These are phyloP conservation scores for Neoscytalidium dimidiatum DNA, from an alignment of 2,329 filamentous ascomycete species.

Conservation along the genomic window DNA sequence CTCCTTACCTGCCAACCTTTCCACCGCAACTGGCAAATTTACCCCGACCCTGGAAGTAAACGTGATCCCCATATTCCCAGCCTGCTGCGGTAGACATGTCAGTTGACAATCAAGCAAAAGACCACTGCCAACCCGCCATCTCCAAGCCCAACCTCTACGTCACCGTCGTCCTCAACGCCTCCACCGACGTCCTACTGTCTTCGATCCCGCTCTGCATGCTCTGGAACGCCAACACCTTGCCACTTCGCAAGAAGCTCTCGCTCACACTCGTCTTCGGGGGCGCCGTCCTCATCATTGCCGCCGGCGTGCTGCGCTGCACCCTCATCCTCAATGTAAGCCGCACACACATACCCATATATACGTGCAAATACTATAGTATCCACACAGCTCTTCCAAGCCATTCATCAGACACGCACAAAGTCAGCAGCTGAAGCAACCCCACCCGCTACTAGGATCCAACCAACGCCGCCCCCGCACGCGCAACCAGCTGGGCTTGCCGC, in stretches of 20 bases:
- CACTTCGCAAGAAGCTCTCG: slow-evolving; percentile 53
- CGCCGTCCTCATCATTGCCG: slow-evolving; percentile 57
- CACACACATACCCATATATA: too few relatives aligned
- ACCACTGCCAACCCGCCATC: slow-evolving; percentile 13
- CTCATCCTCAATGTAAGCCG: slow-evolving; percentile 45
- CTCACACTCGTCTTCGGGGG: slow-evolving; percentile 58
- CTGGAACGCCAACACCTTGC: slow-evolving; percentile 50
- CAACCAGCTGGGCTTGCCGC: slow-evolving; percentile 48
- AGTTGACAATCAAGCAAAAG: background rate
- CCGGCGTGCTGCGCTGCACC: slow-evolving; percentile 57
- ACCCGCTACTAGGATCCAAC: slow-evolving; percentile 30
- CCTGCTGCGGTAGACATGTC: too few relatives aligned
- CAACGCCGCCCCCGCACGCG: slow-evolving; percentile 41
- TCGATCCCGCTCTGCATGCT: slow-evolving; percentile 60
- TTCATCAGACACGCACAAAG: too few relatives aligned
- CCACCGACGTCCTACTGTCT: slow-evolving; percentile 60
- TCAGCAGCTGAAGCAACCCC: too few relatives aligned
- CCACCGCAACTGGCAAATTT: slow-evolving; percentile 58
- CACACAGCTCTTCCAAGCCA: too few relatives aligned
- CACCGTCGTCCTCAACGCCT: slow-evolving; percentile 51
- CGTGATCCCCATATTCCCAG: background rate
- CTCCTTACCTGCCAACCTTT: slow-evolving; percentile 57
- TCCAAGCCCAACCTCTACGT: slow-evolving; percentile 12
- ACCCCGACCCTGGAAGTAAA: slow-evolving; percentile 53
- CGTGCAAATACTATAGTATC: too few relatives aligned